Evolutionary conservation across 2,329 filamentous ascomycete genomes (phyloP), one percentile per base, ranked within the genome.

Genomic region (Dryadomyces quercivorus): DNA sequence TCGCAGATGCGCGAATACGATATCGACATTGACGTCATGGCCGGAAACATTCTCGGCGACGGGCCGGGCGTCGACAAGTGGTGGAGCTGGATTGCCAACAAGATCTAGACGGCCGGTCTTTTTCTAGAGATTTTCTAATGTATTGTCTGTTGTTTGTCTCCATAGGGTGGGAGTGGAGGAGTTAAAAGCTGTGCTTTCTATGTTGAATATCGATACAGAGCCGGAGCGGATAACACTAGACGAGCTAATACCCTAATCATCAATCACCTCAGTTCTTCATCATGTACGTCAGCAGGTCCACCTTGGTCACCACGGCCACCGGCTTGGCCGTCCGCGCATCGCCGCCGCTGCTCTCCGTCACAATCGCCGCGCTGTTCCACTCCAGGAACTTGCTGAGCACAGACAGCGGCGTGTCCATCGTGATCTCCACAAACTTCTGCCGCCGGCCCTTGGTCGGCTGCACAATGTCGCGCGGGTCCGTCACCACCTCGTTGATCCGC

Each of bases 301-400:
- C 93, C 78, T 98, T 98, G 36, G 93, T 97, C 8, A 94, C 91
- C 9, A 98, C 82, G 8, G 89, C 93, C 51, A 93, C 75, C 1
- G 94, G 90, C 75, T 88, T 94, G 48, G 78, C 78, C 54, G 81
- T 68, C 44, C 71, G 71, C 13, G 74, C 73, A 61, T 80, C 77
- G 50, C 45, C 76, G 50, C 44, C 54, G 13, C 73, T 72, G 61
- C 80, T 77, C 68, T 97, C 91, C 0, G 92, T 98, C 3, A 98
- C 89, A 50, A 98, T 83, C 0, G 93, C 93, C 0, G 93, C 92
- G 61, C 87, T 93, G 71, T 98, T 97, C 90, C 93, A 97, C 72
- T 97, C 90, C 60, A 97, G 89, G 72, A 98, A 98, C 64, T 87
- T 84, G 74, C 89, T 92, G 53, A 98, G 76, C 47, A 86, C 84